Evolutionary conservation across 1,139 yeast species (phyloP), one percentile per base, ranked within the genome.

Genomic region (Candida mesenterica): DNA sequence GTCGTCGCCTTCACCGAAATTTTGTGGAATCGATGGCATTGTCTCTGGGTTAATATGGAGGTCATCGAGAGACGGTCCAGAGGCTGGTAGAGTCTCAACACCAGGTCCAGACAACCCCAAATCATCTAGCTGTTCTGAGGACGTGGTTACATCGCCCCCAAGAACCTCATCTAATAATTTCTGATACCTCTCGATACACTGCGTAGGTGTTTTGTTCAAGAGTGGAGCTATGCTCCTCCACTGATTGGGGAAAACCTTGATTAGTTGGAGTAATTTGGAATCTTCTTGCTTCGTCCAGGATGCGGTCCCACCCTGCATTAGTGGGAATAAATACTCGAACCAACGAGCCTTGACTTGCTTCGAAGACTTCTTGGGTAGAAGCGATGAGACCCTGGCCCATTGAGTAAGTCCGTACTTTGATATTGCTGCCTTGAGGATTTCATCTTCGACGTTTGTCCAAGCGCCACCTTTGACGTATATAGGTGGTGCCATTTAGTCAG

Each of bases 361-460:
- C 10, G 97, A 95, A 4, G 89, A 81, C 59, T 90, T 92, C 53
- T 84, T 80, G 10, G 89, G 84, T 27, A 92, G 63, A 37, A 92
- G 67, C 0, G 97, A 88, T 3, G 96, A 86, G 4, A 92, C 94
- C 34, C 97, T 76, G 5, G 92, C 78, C 98, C 98, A 92, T 53
- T 92, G 96, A 47, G 86, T 89, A 15, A 89, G 67, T 0, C 98
- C 98, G 57, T 92, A 92, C 55, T 92, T 92, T 32, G 94, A 78
- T 2, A 92, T 85, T 1, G 97, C 96, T 0, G 96, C 96, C 48
- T 83, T 81, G 33, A 92, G 66, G 32, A 90, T 84, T 55, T 87
- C 92, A 59, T 90, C 97, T 52, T 90, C 97, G 6, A 85, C 79
- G 53, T 86, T 82, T 3, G 95, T 81, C 97, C 97, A 90, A 2